Evolutionary conservation across 108 stramenopile genomes (phyloP), one percentile per base, ranked within the genome.

Genomic region (Cyclotella kingstonii): DNA sequence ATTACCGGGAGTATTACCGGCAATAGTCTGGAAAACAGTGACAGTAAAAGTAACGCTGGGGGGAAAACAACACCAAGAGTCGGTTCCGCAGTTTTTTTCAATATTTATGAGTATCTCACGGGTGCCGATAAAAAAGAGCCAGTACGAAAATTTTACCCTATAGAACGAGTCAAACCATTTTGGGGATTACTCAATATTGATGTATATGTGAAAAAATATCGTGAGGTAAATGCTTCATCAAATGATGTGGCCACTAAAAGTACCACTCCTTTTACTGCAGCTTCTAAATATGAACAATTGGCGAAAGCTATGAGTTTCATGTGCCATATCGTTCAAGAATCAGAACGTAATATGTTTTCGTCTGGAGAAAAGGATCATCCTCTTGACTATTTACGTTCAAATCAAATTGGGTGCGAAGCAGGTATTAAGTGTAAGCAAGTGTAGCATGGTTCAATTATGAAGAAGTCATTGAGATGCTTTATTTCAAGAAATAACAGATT

Each of bases 91-190:
- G 25, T 34, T 4, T 61, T 66, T 52, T 93, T 93, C 54, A 90
- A 93, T 60, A 85, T 87, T 8, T 93, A 84, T 59, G 92, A 89
- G 29, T 90, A 74, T 59, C 59, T 93, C 34, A 70, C 89, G 1
- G 92, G 88, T 28, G 81, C 90, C 1, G 84, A 78, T 34, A 80
- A 84, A 19, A 66, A 68, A 25, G 78, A 86, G 58, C 92, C 92
- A 8, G 71, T 67, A 8, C 83, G 89, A 22, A 90, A 82, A 53
- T 90, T 93, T 58, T 81, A 81, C 41, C 92, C 92, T 1, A 89
- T 93, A 35, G 89, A 89, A 60, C 82, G 92, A 2, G 85, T 86
- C 43, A 85, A 80, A 53, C 92, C 89, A 2, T 93, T 93, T 50
- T 90, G 92, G 88, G 77, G 85, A 14, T 60, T 93, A 49, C 70